Evolutionary conservation across 176 grass and related monocot genomes (phyloP).

Genomic region (Secale cereale): DNA sequence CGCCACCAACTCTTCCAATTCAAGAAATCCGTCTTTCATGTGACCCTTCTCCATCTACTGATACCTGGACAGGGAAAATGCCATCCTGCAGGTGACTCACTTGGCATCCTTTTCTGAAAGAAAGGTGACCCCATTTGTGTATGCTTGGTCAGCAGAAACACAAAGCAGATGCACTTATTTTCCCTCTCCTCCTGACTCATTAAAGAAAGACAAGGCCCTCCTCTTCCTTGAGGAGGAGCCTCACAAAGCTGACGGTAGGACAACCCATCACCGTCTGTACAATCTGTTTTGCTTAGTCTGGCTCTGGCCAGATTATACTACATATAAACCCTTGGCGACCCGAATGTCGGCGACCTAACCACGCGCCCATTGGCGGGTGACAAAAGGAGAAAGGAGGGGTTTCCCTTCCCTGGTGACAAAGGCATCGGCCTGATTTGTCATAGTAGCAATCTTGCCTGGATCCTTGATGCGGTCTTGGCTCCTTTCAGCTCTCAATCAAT

Average conservation of each 20-base stretch:
- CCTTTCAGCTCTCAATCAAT: conserved; percentile 7
- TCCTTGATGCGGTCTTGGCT: not conserved
- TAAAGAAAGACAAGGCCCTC: not conserved
- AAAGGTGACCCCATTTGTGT: not conserved
- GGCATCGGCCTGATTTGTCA: conserved; percentile 7
- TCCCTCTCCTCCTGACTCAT: not conserved
- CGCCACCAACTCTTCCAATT: conserved; percentile 20
- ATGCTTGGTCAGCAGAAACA: conserved; percentile 30
- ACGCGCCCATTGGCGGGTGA: not conserved
- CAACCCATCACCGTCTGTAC: not conserved
- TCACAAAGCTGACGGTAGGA: not conserved
- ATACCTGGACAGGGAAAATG: conserved; percentile 11
- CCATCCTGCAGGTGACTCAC: conserved; percentile 33
- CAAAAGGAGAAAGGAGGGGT: not conserved
- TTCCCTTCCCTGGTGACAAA: conserved; percentile 30
- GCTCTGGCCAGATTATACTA: not conserved
- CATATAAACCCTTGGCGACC: not conserved
- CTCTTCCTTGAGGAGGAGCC: not conserved
- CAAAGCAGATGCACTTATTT: conserved; percentile 19
- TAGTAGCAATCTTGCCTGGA: not conserved
- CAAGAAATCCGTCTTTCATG: conserved; percentile 11
- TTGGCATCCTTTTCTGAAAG: not conserved
- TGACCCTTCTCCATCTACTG: conserved; percentile 11
- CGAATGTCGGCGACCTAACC: conserved; percentile 26
- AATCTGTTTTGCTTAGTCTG: conserved; percentile 24